Percentiles rank a stretch among this genome's conserved stretches.
Conservation (phyloP, 2,329 filamentous ascomycete species). For the Aspergillus clavatus region DNA sequence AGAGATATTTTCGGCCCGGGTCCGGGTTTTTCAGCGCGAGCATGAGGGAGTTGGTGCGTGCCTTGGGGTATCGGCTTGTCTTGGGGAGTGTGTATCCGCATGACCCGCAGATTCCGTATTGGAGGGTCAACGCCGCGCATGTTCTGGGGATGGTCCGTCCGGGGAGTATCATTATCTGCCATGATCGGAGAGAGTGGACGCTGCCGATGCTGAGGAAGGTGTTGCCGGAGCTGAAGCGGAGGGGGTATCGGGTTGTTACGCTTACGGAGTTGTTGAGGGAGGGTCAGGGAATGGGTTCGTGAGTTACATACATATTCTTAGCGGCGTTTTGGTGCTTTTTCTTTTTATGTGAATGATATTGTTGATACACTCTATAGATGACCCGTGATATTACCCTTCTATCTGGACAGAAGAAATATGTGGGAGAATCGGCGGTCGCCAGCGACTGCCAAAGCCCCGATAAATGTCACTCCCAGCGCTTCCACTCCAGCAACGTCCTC, state of each 20-base stretch:
- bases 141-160: conserved; percentile 73
- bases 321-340: neutral
- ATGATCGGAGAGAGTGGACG: conserved; percentile 81
- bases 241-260: conserved; percentile 68
- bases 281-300: conserved; percentile 3
- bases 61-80: conserved; percentile 66
- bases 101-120: conserved; percentile 75
- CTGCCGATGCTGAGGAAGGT: conserved; percentile 69
- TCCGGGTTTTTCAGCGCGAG: conserved; percentile 73
- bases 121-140: conserved; percentile 68
- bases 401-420: neutral
- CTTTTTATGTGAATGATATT: neutral
- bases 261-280: conserved; percentile 60
- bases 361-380: conserved; percentile 5
- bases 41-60: conserved; percentile 59
- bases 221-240: conserved; percentile 63
- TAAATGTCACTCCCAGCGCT: conserved; percentile 44
- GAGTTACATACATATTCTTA: too few species aligned
- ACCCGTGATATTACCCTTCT: neutral
- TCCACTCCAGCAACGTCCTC: conserved; percentile 50
- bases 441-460: neutral
- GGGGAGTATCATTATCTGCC: conserved; percentile 77
- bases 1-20: conserved; percentile 74
- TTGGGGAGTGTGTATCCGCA: conserved; percentile 84
- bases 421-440: neutral